A percentile compares a stretch with the other conserved stretches of the same genome.
Conservation (phyloP, 306 rosid species). For the Arachis hypogaea region DNA sequence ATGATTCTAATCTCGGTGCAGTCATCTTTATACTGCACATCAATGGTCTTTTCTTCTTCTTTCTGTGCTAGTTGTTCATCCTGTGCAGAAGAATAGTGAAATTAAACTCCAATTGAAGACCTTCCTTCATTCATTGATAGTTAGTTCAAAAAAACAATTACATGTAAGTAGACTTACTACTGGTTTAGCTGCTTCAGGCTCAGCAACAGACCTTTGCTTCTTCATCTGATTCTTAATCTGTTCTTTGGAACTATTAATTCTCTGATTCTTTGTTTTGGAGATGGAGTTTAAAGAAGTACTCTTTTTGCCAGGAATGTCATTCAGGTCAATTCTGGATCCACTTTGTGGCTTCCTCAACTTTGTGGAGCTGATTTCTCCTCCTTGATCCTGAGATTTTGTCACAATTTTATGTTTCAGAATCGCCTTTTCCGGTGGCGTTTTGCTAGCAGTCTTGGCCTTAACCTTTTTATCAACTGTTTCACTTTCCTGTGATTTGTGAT, state of each 20-base stretch:
- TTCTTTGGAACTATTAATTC: slow-evolving; percentile 35
- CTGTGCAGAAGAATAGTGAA: slow-evolving; percentile 51
- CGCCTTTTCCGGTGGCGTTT: slow-evolving; percentile 55
- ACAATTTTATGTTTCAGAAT: slow-evolving; percentile 43
- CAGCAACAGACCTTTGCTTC: slow-evolving; percentile 53
- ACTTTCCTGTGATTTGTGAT: slow-evolving; percentile 49
- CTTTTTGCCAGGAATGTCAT: slow-evolving; percentile 42
- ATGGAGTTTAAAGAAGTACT: slow-evolving; percentile 39
- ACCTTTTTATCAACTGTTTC: slow-evolving; percentile 51
- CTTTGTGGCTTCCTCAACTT: slow-evolving; percentile 57
- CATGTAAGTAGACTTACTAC: slow-evolving; percentile 46
- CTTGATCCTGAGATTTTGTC: slow-evolving; percentile 59
- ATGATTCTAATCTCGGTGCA: slow-evolving; percentile 39
- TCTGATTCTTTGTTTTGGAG: slow-evolving; percentile 41
- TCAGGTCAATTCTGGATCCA: slow-evolving; percentile 46
- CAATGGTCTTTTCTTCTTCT: slow-evolving; percentile 44
- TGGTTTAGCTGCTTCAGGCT: slow-evolving; percentile 49
- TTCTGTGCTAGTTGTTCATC: slow-evolving; percentile 43
- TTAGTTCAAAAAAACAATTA: not conserved
- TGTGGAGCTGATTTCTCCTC: slow-evolving; percentile 46
- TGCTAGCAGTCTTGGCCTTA: slow-evolving; percentile 43
- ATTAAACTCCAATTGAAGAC: slow-evolving; percentile 35
- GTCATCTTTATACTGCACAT: slow-evolving; percentile 45
- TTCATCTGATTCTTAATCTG: slow-evolving; percentile 51
- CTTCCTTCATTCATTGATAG: slow-evolving; percentile 31